Percentiles rank a stretch among this genome's conserved stretches.
phyloP scores from a whole-genome alignment of 495 filamentous ascomycete genomes.

The Aspergillus bertholletiae region DNA sequence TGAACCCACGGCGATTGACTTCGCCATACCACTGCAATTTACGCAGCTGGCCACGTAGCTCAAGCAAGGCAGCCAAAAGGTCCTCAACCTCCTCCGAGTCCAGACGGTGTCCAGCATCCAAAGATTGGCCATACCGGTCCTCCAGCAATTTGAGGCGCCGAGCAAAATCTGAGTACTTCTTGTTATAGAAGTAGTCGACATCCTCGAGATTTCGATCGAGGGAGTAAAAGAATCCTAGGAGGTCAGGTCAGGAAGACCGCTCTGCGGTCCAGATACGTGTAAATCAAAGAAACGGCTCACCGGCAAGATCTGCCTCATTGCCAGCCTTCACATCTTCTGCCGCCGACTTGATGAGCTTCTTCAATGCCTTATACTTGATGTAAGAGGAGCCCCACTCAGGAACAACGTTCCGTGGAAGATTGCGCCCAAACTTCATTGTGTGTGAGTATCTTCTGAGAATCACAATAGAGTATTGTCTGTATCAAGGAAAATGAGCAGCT shows the following conservation, averaged over 20 bases:
- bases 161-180: conserved; percentile 78
- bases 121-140: conserved; percentile 70
- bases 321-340: conserved; percentile 59
- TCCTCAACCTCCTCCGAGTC: conserved; percentile 82
- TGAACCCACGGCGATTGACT: conserved; percentile 89
- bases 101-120: conserved; percentile 46
- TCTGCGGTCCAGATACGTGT: conserved; percentile 4
- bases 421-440: conserved; percentile 80
- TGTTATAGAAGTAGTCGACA: conserved; percentile 93
- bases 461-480: background rate
- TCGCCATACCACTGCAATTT: conserved; percentile 98
- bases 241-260: conserved; percentile 23
- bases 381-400: conserved; percentile 93
- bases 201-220: conserved; percentile 96
- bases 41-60: conserved; percentile 78
- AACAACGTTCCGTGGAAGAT: conserved; percentile 87
- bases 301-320: conserved; percentile 75
- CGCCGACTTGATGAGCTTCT: conserved; percentile 86
- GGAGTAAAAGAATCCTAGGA: conserved; percentile 84
- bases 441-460: no score
- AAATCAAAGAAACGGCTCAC: conserved; percentile 35
- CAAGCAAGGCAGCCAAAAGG: conserved; percentile 81
- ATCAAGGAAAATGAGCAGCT: background rate
- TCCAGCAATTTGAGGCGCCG: conserved; percentile 81
- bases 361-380: conserved; percentile 94